These are phyloP conservation scores for Plectranthus barbatus DNA, from an alignment of 257 asterid species.

Conservation along the genomic window DNA sequence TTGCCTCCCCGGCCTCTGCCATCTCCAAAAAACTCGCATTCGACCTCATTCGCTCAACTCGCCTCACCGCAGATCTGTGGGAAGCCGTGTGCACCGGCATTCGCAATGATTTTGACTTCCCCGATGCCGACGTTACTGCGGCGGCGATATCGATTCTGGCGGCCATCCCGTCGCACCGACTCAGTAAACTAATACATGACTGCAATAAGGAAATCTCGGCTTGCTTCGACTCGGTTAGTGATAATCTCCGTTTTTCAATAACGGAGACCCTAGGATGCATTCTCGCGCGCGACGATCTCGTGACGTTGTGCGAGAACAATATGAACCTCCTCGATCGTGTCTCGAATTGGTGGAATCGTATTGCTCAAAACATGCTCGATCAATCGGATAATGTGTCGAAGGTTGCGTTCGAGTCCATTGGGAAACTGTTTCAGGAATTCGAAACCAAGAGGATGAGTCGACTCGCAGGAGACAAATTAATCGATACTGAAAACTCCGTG, in stretches of 20 bases:
- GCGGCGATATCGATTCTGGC: constrained; percentile 85
- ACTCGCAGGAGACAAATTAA: constrained; percentile 86
- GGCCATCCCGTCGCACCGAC: constrained; percentile 78
- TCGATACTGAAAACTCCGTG: constrained; percentile 76
- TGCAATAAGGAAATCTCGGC: constrained; percentile 65
- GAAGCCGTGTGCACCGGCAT: constrained; percentile 71
- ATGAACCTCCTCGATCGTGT: constrained; percentile 76
- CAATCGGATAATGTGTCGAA: constrained; percentile 65
- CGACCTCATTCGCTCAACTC: constrained; percentile 80
- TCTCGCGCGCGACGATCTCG: constrained; percentile 83
- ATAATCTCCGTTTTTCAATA: constrained; percentile 67
- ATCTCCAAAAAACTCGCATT: constrained; percentile 79
- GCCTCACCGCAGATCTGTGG: constrained; percentile 81
- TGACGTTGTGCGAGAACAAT: constrained; percentile 70
- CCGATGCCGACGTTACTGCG: constrained; percentile 86
- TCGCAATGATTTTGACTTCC: constrained; percentile 75
- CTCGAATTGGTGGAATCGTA: constrained; percentile 75
- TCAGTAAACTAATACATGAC: constrained; percentile 68
- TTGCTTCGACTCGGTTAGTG: constrained; percentile 73
- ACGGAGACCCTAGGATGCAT: constrained; percentile 85
- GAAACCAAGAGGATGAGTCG: constrained; percentile 89
- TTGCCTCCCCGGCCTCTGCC: constrained; percentile 91
- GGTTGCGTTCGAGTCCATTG: constrained; percentile 75
- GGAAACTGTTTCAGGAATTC: constrained; percentile 76
- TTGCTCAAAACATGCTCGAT: constrained; percentile 77